phyloP scores from a whole-genome alignment of 2,329 filamentous ascomycete species.

The Decorospora gaudefroyi region DNA sequence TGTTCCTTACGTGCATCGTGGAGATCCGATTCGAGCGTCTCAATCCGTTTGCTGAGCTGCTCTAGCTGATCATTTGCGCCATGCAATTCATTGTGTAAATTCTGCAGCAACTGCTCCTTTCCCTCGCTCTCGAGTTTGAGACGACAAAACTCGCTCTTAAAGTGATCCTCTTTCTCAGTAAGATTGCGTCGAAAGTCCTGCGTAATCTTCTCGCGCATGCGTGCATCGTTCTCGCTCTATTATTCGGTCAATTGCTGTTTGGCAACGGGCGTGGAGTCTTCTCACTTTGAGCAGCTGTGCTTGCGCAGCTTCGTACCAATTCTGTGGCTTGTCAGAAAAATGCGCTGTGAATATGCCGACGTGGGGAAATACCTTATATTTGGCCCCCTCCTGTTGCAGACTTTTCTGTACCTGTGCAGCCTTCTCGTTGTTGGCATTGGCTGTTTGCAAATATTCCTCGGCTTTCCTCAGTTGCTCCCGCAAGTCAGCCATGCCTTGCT shows the following conservation, averaged over 20 bases:
- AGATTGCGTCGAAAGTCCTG: constrained; percentile 13
- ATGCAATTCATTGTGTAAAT: constrained; percentile 11
- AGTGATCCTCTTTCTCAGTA: constrained; percentile 18
- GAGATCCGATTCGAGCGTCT: constrained; percentile 10
- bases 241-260: background rate
- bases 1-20: constrained; percentile 16
- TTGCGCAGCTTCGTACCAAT: background rate
- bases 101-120: constrained; percentile 12
- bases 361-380: constrained; percentile 9
- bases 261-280: background rate
- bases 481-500: constrained; percentile 17
- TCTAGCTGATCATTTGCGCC: constrained; percentile 12
- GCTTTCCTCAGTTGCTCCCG: constrained; percentile 16
- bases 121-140: constrained; percentile 19
- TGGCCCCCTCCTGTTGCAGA: constrained; percentile 5
- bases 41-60: constrained; percentile 7
- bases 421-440: constrained; percentile 8
- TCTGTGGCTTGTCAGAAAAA: constrained; percentile 3
- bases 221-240: constrained; percentile 1
- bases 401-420: constrained; percentile 9
- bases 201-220: constrained; percentile 8
- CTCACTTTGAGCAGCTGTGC: constrained; percentile 12
- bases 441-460: constrained; percentile 15
- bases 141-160: constrained; percentile 21
- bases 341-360: background rate